Conservation (phyloP, 768 basidiomycete genomes). For the Galerina sulciceps region DNA sequence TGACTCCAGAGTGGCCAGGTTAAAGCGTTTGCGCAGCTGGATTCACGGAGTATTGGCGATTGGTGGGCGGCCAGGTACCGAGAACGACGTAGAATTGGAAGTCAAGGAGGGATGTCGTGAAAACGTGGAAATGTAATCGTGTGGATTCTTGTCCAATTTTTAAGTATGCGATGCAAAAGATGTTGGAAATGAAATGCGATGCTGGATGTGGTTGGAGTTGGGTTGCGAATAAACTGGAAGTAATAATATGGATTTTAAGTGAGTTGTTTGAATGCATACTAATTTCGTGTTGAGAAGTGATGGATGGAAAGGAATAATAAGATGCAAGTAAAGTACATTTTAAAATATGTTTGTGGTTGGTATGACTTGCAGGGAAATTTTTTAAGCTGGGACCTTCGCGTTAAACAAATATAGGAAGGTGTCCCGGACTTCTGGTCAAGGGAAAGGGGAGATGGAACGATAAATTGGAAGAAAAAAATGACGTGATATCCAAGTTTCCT, state of each 20-base stretch:
- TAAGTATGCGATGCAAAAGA: not conserved
- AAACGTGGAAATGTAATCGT: too few relatives aligned
- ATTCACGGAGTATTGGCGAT: too few relatives aligned
- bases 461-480: not conserved
- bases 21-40: too few relatives aligned
- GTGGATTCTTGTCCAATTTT: not conserved
- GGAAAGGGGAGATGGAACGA: constrained; percentile 1
- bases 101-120: too few relatives aligned
- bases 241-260: not conserved
- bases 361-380: constrained; percentile 1
- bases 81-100: too few relatives aligned
- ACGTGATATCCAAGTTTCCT: not conserved
- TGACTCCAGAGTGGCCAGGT: too few relatives aligned
- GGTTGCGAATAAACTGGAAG: not conserved
- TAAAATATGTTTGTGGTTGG: not conserved
- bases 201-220: not conserved
- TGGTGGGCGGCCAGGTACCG: too few relatives aligned
- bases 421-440: constrained; percentile 11
- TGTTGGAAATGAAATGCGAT: not conserved
- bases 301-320: constrained; percentile 12
- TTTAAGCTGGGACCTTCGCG: constrained; percentile 12
- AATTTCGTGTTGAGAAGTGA: constrained; percentile 21
- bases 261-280: constrained; percentile 7
- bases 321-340: constrained; percentile 22
- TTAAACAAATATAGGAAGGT: constrained; percentile 17